phyloP scores from a whole-genome alignment of 2,329 filamentous ascomycete genomes.

The Pseudogymnoascus destructans region DNA sequence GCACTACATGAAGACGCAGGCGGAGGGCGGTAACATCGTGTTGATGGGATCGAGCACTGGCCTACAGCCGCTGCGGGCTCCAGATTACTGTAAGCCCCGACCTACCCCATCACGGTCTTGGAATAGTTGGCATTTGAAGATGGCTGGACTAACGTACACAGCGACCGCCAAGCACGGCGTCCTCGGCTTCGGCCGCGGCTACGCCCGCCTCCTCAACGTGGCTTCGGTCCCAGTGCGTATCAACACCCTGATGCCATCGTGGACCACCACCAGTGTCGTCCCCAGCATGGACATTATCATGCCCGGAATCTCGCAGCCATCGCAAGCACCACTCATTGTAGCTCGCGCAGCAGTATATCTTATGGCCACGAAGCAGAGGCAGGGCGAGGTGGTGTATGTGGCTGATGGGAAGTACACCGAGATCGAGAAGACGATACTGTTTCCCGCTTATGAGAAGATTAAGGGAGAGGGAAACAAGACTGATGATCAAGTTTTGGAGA shows the following conservation, averaged over 20 bases:
- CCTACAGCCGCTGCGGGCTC: conserved; percentile 36
- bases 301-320: conserved; percentile 28
- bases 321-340: conserved; percentile 35
- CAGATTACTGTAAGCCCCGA: conserved; percentile 35
- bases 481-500: conserved; percentile 28
- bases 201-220: conserved; percentile 29
- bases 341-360: conserved; percentile 36
- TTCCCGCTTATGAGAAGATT: conserved; percentile 26
- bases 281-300: conserved; percentile 29
- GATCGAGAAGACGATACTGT: conserved; percentile 35
- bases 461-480: conserved; percentile 24
- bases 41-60: conserved; percentile 38
- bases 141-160: conserved; percentile 16
- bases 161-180: conserved; percentile 42
- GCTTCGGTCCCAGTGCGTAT: conserved; percentile 36
- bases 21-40: conserved; percentile 38
- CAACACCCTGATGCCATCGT: conserved; percentile 42
- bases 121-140: neutral
- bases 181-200: conserved; percentile 38
- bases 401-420: conserved; percentile 37
- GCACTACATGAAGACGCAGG: conserved; percentile 37
- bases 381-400: conserved; percentile 41
- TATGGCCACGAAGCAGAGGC: conserved; percentile 34
- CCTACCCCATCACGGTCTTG: neutral
- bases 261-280: conserved; percentile 39